Evolutionary conservation across 2,329 filamentous ascomycete species (phyloP), one percentile per base, ranked within the genome.

Genomic region (Thielaviopsis ethacetica): DNA sequence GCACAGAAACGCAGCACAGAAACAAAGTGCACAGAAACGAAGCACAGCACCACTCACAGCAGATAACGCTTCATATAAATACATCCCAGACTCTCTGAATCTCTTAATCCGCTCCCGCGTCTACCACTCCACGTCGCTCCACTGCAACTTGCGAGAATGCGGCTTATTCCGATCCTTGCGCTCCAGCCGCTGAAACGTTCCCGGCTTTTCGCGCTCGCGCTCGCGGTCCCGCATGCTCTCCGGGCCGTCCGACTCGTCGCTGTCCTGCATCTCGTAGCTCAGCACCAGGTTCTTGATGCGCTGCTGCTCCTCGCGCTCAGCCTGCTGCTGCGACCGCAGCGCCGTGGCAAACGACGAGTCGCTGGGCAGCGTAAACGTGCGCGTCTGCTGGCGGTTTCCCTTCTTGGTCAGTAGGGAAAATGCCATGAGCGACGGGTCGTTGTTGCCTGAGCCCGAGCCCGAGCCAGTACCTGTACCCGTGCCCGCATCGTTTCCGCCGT

Each of bases 61-160:
- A 34, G 10, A 34, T 6, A 34, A 34, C 30, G 30, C 30, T 34
- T 34, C 24, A 26, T 34, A 10, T 34, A 34, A 12, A 34, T 34
- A 34, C 10, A 34, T 6, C 10, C 7, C 30, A 34, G 30, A 9
- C 3, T 9, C 30, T 34, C 30, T 34, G 5, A 10, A 34, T 34
- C 30, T 34, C 6, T 12, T 12, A 34, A 34, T 12, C 7, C 7
- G 9, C 26, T 9, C 13, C 38, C 4, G 4, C 13, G 17, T 47
- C 41, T 91, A 96, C 93, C 93, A 98, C 71, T 98, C 91, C 70
- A 98, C 88, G 72, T 98, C 93, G 71, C 89, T 95, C 61, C 97
- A 80, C 70, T 97, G 91, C 62, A 98, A 76, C 72, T 95, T 95
- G 67, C 93, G 83, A 61, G 87, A 84, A 63, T 91, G 85, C 70